Conservation (phyloP, 306 rosid species). For the Mimosa pudica region DNA sequence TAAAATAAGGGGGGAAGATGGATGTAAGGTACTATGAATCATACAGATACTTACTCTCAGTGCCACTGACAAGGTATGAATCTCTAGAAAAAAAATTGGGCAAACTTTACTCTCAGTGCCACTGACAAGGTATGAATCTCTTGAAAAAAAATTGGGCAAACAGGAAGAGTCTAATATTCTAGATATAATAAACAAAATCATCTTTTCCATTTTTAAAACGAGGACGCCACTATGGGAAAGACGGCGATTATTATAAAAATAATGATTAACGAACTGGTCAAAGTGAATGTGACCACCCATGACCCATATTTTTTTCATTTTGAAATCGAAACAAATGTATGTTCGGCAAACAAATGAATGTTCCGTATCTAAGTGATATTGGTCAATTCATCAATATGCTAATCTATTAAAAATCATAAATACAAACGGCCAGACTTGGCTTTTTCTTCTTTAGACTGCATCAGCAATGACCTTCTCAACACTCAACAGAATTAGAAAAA, state of each 20-base stretch:
- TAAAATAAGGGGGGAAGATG: too few species aligned
- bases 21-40: too few species aligned
- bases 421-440: not conserved
- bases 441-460: not conserved
- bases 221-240: not conserved
- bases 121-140: not conserved
- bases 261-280: not conserved
- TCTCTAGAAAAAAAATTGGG: not conserved
- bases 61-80: not conserved
- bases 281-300: not conserved
- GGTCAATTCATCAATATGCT: not conserved
- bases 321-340: not conserved
- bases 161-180: not conserved
- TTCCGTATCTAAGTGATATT: not conserved
- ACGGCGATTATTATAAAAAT: not conserved
- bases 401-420: too few species aligned
- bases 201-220: not conserved
- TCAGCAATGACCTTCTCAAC: not conserved
- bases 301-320: not conserved
- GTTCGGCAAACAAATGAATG: not conserved
- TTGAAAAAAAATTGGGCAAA: not conserved
- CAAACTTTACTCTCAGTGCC: not conserved
- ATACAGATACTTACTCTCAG: not conserved
- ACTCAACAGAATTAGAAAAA: not conserved
- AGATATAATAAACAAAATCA: not conserved